These are phyloP conservation scores for Helicostylum pulchrum DNA, from an alignment of 192 early-diverging fungal genomes.

Conservation along the genomic window DNA sequence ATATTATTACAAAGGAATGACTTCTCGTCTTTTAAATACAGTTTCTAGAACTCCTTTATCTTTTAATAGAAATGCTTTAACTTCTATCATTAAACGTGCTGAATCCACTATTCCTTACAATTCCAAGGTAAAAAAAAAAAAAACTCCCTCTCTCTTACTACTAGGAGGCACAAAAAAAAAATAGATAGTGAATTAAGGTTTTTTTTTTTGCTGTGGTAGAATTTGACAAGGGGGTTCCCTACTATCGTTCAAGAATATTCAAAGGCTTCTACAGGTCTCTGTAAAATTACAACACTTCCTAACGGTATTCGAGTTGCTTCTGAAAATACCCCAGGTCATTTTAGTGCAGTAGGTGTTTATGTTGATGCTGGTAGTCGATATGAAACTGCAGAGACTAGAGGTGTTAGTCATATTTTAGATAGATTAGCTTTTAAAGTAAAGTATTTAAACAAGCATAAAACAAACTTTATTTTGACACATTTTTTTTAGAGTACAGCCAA, in stretches of 20 bases:
- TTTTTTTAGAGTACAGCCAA: slow-evolving; percentile 59
- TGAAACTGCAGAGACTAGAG: slow-evolving; percentile 67
- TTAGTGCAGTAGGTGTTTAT: slow-evolving; percentile 86
- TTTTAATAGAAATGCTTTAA: not conserved
- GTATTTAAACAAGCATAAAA: not conserved
- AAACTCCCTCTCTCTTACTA: not conserved
- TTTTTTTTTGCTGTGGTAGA: not conserved
- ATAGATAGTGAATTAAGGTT: too few species aligned
- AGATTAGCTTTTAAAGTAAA: slow-evolving; percentile 88
- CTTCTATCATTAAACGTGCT: not conserved
- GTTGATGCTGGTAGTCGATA: slow-evolving; percentile 88
- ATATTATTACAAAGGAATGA: not conserved
- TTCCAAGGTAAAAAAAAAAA: not conserved
- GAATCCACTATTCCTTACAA: not conserved
- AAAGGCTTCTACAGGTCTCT: slow-evolving; percentile 31
- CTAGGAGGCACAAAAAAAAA: not conserved
- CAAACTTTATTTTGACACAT: not conserved
- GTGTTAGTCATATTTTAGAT: slow-evolving; percentile 85
- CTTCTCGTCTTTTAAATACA: not conserved
- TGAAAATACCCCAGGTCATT: slow-evolving; percentile 81
- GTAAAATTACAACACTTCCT: slow-evolving; percentile 71
- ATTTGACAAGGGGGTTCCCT: slow-evolving; percentile 8
- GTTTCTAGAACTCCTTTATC: not conserved
- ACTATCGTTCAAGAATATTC: slow-evolving; percentile 36
- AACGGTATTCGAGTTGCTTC: slow-evolving; percentile 90